Evolutionary conservation across 257 asterid species (phyloP), one percentile per base, ranked within the genome.

Genomic region (Solanum gandarillasii): DNA sequence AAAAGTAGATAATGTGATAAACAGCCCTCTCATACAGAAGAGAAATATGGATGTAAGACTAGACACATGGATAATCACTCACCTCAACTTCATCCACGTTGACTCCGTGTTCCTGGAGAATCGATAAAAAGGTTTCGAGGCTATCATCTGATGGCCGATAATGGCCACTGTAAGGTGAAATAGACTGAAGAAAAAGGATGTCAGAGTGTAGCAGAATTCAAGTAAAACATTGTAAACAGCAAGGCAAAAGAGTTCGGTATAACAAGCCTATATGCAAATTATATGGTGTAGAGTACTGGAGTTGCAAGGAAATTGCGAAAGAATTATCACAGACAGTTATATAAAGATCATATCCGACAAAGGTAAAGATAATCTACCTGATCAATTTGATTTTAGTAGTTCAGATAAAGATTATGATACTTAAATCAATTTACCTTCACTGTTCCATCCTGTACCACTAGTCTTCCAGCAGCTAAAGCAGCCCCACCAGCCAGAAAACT

Each of bases 401-500:
- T 21, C n/a, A 52, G 3, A 52, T 52, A 58, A 21, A 58, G 68
- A 58, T 58, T 7, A 58, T 0, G 27, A 78, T n/a, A 39, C 12
- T 12, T 32, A 81, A 34, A 32, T 62, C 25, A 86, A 74, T 20
- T 55, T 92, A 97, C 99, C 98, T 95, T 91, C 60, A 94, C 96
- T 79, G 89, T 88, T 39, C 99, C 99, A 87, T 93, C 92, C 70
- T 89, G 92, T 83, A 91, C 98, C 71, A 72, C 89, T 31, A 97
- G 95, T 92, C 99, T 93, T 89, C 99, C 99, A 87, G 99, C 98
- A 91, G 99, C 99, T 90, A 95, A 88, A 83, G 98, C 94, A 87
- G 94, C 98, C 46, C 99, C 99, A 78, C 99, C 99, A 32, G 99
- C 99, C 13, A 97, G 98, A 90, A 97, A 97, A 87, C 99, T 97